Percentiles rank a stretch among this genome's conserved stretches.
These are phyloP conservation scores for Batkoa obscura DNA, from an alignment of 371 early-diverging fungal species.

Conservation along the genomic window DNA sequence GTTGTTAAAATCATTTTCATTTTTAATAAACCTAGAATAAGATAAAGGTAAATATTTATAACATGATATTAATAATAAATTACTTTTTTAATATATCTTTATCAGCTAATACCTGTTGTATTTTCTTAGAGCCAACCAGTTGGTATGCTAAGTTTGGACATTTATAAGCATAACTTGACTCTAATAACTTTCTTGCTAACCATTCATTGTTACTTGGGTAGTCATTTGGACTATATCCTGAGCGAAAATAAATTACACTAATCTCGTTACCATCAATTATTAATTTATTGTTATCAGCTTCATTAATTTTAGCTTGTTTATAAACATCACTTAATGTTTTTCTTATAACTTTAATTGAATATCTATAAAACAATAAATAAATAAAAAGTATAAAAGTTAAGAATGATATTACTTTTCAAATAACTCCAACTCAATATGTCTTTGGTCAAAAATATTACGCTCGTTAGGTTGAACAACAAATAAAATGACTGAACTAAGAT, in stretches of 20 bases:
- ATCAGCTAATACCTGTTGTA: conserved; percentile 77
- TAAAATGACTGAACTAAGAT: conserved; percentile 50
- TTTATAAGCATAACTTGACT: conserved; percentile 65
- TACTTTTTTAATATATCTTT: conserved; percentile 67
- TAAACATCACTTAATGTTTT: conserved; percentile 42
- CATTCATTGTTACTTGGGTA: conserved; percentile 64
- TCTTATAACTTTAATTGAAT: conserved; percentile 39
- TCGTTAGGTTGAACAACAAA: conserved; percentile 90
- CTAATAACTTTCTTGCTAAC: conserved; percentile 64
- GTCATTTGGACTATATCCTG: conserved; percentile 84
- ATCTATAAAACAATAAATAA: conserved; percentile 15
- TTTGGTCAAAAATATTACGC: conserved; percentile 86
- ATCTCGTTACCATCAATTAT: conserved; percentile 50
- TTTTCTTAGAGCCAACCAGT: conserved; percentile 87
- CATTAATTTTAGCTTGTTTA: conserved; percentile 17
- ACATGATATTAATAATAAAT: background rate
- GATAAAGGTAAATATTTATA: background rate
- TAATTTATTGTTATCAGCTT: conserved; percentile 20
- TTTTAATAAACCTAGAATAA: conserved; percentile 26
- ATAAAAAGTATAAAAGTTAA: background rate
- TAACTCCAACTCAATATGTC: conserved; percentile 72
- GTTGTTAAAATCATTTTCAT: conserved; percentile 24
- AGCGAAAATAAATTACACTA: conserved; percentile 78
- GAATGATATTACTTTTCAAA: conserved; percentile 34
- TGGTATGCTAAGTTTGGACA: conserved; percentile 86